A percentile compares a stretch with the other conserved stretches of the same genome.
Conservation (phyloP, 176 grass and related monocot species). For the Carex pumila region DNA sequence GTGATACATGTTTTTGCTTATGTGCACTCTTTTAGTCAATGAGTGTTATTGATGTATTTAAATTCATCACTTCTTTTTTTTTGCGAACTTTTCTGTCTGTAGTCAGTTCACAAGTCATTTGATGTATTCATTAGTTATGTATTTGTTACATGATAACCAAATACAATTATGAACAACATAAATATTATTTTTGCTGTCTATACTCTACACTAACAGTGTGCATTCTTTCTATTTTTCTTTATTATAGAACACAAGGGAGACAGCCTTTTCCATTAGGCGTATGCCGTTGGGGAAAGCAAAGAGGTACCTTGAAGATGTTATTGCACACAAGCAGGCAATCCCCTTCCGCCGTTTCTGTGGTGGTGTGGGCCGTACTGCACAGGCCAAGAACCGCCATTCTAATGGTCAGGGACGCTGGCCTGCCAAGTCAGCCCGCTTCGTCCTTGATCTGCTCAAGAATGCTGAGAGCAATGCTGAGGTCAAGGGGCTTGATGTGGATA, state of each 20-base stretch:
- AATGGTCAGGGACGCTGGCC: conserved; percentile 88
- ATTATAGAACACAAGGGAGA: conserved; percentile 73
- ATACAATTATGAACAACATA: not conserved
- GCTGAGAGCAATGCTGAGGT: conserved; percentile 67
- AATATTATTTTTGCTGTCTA: not conserved
- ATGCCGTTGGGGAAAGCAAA: conserved; percentile 72
- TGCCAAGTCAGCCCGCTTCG: conserved; percentile 58
- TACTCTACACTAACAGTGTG: not conserved
- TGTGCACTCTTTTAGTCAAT: not conserved
- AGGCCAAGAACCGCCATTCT: conserved; percentile 60
- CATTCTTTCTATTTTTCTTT: not conserved
- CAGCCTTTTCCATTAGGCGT: conserved; percentile 56
- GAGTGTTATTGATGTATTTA: not conserved
- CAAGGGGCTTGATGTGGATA: conserved; percentile 71
- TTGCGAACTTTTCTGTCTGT: not conserved
- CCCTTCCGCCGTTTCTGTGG: conserved; percentile 74
- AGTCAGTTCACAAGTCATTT: not conserved
- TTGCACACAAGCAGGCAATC: conserved; percentile 87
- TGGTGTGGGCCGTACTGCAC: conserved; percentile 77
- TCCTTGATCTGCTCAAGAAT: conserved; percentile 79
- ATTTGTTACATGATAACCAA: not conserved
- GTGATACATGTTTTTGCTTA: conserved; percentile 1
- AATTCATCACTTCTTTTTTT: not conserved
- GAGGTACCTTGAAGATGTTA: conserved; percentile 82
- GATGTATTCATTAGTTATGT: not conserved